Conservation (phyloP, 2,329 filamentous ascomycete genomes). For the Leptographium flavum region DNA sequence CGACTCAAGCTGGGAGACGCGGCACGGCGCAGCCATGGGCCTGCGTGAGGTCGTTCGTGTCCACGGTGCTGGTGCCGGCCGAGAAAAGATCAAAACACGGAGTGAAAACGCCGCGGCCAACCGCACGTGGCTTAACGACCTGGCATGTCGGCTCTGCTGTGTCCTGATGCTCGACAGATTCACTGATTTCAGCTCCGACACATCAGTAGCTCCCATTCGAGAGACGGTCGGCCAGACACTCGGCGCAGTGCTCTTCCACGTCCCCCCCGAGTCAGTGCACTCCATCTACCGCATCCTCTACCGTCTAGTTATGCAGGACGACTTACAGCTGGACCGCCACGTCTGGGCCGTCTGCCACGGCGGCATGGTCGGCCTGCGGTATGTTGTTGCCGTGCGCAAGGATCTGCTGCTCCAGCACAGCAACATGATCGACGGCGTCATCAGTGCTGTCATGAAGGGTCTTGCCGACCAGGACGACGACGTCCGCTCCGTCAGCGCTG, state of each 20-base stretch:
- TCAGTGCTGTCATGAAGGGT: constrained; percentile 88
- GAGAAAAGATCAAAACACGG: constrained; percentile 53
- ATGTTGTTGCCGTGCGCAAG: constrained; percentile 88
- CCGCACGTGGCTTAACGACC: constrained; percentile 76
- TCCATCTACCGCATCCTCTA: constrained; percentile 74
- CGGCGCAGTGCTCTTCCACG: constrained; percentile 74
- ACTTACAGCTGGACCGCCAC: constrained; percentile 56
- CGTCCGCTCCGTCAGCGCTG: constrained; percentile 89
- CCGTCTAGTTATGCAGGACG: constrained; percentile 81
- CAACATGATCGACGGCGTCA: constrained; percentile 81
- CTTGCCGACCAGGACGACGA: constrained; percentile 86
- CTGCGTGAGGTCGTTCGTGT: constrained; percentile 80
- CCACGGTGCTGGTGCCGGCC: constrained; percentile 82
- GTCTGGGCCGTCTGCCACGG: constrained; percentile 95
- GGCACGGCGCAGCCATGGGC: constrained; percentile 92
- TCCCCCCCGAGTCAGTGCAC: constrained; percentile 66
- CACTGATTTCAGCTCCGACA: constrained; percentile 95
- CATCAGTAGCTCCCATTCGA: constrained; percentile 86
- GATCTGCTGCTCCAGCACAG: constrained; percentile 75
- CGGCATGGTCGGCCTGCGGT: constrained; percentile 92
- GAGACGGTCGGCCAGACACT: constrained; percentile 92
- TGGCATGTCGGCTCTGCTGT: constrained; percentile 87
- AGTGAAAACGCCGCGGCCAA: constrained; percentile 69
- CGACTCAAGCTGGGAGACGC: constrained; percentile 85
- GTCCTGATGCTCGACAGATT: constrained; percentile 97